Evolutionary conservation across 352 stramenopile genomes (phyloP), one percentile per base, ranked within the genome.

Genomic region (Phytophthora hybrid): DNA sequence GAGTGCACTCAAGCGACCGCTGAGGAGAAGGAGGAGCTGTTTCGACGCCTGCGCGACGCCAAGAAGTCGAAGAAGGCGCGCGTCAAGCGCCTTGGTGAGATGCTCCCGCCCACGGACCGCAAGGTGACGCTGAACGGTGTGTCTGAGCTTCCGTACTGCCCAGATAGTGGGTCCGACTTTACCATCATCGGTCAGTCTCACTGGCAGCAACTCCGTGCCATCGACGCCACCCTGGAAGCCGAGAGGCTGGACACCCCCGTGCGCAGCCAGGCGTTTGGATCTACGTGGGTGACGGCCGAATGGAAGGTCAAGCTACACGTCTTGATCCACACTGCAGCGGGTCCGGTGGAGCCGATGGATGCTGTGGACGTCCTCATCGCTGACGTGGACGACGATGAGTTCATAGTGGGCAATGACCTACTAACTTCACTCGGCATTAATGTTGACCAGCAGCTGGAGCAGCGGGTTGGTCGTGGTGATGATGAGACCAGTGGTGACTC

Each of bases 341-440:
- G 59, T 9, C 59, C 52, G 0, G 59, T 71, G 0, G 21, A 64
- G 13, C 63, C 51, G 4, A 47, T 75, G 23, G 2, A 23, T 11
- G 3, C 46, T 3, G 31, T 70, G 2, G 29, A 68, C 23, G 44
- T 53, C 7, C n/a, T 64, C 1, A 37, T 64, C 3, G 63, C 64
- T 10, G 41, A 63, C 16, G 44, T 26, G 0, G 23, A 69, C 9
- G 63, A 69, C n/a, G 46, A 49, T 2, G 70, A 77, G 41, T 73
- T 75, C 29, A 70, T 75, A 19, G 23, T 71, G 18, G 63, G 58
- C 13, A 59, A 68, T n/a, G 63, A 77, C 31, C 31, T 69, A 6
- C 18, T 49, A 19, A 49, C 16, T 10, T 10, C 41, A 9, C 41
- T 49, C 6, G 70, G 63, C 1, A 69, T 77, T 39, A 53, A 77